phyloP scores from a whole-genome alignment of 371 early-diverging fungal species.

The Lichtheimia corymbifera region DNA sequence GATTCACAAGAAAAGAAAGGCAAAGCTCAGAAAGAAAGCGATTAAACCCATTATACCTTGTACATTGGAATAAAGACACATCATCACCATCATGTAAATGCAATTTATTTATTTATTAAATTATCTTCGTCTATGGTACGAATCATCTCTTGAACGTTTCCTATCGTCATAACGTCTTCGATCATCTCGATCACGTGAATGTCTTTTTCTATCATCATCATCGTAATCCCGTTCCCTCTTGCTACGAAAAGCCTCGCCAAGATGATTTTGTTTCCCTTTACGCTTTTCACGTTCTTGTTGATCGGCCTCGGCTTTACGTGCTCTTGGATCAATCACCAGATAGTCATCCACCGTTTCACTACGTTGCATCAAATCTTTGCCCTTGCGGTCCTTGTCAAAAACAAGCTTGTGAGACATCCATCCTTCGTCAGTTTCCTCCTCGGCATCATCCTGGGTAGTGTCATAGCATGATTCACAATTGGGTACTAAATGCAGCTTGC shows the following conservation, averaged over 20 bases:
- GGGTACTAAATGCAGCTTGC: constrained; percentile 65
- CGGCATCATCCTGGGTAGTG: constrained; percentile 6
- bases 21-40: not conserved
- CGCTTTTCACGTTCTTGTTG: constrained; percentile 38
- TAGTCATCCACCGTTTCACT: constrained; percentile 72
- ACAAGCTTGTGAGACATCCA: constrained; percentile 75
- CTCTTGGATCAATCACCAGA: constrained; percentile 75
- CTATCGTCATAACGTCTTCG: constrained; percentile 12
- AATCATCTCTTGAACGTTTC: constrained; percentile 14
- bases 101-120: not conserved
- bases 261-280: constrained; percentile 24
- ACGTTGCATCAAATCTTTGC: constrained; percentile 62
- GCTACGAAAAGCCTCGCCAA: constrained; percentile 24
- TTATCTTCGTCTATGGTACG: not conserved
- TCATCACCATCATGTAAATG: not conserved
- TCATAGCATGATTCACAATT: constrained; percentile 67
- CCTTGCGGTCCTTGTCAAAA: constrained; percentile 69
- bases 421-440: constrained; percentile 47
- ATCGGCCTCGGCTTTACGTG: constrained; percentile 41
- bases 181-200: not conserved
- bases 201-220: constrained; percentile 13
- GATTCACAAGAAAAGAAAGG: not conserved
- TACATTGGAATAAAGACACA: not conserved
- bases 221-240: constrained; percentile 25
- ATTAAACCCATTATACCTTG: not conserved